These are phyloP conservation scores for Pterocarpus santalinus DNA, from an alignment of 306 rosid genomes.

Conservation along the genomic window DNA sequence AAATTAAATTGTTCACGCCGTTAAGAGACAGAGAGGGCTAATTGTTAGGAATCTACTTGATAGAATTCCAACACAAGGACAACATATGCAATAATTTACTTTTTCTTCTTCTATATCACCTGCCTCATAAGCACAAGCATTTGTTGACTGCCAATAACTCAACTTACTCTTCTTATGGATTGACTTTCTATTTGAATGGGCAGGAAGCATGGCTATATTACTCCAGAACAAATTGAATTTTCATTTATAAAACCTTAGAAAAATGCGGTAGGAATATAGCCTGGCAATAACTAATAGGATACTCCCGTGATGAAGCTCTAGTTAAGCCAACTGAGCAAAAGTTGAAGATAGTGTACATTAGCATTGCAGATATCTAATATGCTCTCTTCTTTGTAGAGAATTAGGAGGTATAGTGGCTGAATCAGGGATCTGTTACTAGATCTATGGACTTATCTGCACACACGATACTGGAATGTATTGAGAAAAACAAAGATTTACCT, in stretches of 20 bases:
- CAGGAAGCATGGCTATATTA: not conserved
- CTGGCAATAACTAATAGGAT: not conserved
- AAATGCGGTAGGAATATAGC: not conserved
- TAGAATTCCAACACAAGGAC: conserved; percentile 15
- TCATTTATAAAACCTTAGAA: not conserved
- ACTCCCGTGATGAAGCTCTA: not conserved
- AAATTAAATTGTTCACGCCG: not conserved
- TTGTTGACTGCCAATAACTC: not conserved
- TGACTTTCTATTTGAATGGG: conserved; percentile 20
- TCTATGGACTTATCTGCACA: conserved; percentile 12
- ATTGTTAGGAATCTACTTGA: conserved; percentile 7
- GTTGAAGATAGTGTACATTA: conserved; percentile 10
- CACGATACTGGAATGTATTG: conserved; percentile 18
- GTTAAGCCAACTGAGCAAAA: conserved; percentile 23
- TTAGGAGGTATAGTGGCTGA: not conserved
- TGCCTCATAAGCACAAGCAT: not conserved
- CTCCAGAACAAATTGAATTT: not conserved
- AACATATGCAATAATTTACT: not conserved
- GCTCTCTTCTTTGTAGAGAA: conserved; percentile 17
- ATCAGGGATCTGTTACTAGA: conserved; percentile 26
- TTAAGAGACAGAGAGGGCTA: not conserved
- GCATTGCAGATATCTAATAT: conserved; percentile 21
- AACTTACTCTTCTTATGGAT: conserved; percentile 16
- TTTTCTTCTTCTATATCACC: conserved; percentile 1
- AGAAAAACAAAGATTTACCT: conserved; percentile 57